A percentile compares a stretch with the other conserved stretches of the same genome.
phyloP scores from a whole-genome alignment of 106 monocot species.

The Chionographis japonica region DNA sequence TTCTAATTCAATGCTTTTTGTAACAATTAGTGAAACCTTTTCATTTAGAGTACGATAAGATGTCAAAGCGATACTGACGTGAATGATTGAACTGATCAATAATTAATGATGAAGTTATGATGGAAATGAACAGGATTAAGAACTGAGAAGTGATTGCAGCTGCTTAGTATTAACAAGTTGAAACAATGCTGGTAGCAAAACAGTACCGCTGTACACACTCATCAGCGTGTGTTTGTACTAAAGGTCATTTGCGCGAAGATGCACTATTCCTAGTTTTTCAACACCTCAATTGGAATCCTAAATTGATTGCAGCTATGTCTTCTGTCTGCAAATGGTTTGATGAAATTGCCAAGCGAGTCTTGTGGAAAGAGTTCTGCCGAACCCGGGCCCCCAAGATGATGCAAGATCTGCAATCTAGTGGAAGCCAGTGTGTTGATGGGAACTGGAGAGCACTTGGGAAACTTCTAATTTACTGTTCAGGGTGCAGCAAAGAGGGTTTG shows the following conservation, averaged over 20 bases:
- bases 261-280: conserved; percentile 73
- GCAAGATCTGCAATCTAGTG: conserved; percentile 79
- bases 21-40: too few species aligned
- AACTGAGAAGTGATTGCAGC: background rate
- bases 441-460: conserved; percentile 97
- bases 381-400: conserved; percentile 96
- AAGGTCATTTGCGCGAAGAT: conserved; percentile 83
- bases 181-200: conserved; percentile 69
- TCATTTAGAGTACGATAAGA: too few species aligned
- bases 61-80: too few species aligned
- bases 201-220: conserved; percentile 91
- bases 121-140: too few species aligned
- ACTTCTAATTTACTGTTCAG: conserved; percentile 83
- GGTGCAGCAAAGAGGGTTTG: conserved; percentile 55
- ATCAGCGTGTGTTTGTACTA: conserved; percentile 67
- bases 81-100: too few species aligned
- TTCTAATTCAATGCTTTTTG: too few species aligned
- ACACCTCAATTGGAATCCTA: conserved; percentile 94
- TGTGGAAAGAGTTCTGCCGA: conserved; percentile 96
- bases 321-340: conserved; percentile 99
- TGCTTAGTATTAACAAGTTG: background rate
- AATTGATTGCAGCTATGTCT: conserved; percentile 67
- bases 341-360: conserved; percentile 71
- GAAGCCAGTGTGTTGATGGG: conserved; percentile 90
- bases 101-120: too few species aligned